Conservation (phyloP, 208 protist genomes). For the Leishmania major region DNA sequence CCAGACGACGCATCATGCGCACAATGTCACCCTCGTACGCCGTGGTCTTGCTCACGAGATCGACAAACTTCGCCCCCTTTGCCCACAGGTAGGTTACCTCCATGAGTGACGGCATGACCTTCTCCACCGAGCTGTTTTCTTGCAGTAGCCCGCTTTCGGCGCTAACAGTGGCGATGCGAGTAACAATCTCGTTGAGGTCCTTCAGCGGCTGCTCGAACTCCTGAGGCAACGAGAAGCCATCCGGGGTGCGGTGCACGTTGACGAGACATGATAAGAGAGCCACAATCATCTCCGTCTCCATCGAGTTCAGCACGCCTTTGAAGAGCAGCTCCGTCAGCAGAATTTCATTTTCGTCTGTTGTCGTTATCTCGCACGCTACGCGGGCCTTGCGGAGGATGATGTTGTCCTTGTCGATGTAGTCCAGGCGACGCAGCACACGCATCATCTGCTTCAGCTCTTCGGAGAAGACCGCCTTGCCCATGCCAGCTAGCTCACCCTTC, state of each 20-base stretch:
- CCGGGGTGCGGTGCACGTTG: slow-evolving; percentile 94
- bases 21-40: slow-evolving; percentile 99
- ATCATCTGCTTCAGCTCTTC: slow-evolving; percentile 97
- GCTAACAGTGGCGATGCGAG: slow-evolving; percentile 93
- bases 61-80: slow-evolving; percentile 97
- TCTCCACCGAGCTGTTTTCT: slow-evolving; percentile 93
- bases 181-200: slow-evolving; percentile 91
- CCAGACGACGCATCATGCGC: slow-evolving; percentile 96
- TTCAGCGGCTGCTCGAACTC: slow-evolving; percentile 91
- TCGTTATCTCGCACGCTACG: slow-evolving; percentile 98
- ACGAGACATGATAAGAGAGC: slow-evolving; percentile 96
- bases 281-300: slow-evolving; percentile 95
- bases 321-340: slow-evolving; percentile 99
- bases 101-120: slow-evolving; percentile 97
- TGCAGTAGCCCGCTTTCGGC: slow-evolving; percentile 92
- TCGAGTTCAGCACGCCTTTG: slow-evolving; percentile 97
- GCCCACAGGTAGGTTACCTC: slow-evolving; percentile 97
- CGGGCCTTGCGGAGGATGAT: slow-evolving; percentile 98
- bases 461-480: slow-evolving; percentile 89
- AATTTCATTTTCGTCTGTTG: slow-evolving; percentile 98
- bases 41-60: slow-evolving; percentile 97
- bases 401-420: slow-evolving; percentile 97
- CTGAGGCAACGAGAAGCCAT: slow-evolving; percentile 85
- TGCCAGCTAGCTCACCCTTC: slow-evolving; percentile 78
- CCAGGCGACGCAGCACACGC: slow-evolving; percentile 95